phyloP scores from a whole-genome alignment of 1,284 basidiomycete species.

The Rhodofomes roseus region DNA sequence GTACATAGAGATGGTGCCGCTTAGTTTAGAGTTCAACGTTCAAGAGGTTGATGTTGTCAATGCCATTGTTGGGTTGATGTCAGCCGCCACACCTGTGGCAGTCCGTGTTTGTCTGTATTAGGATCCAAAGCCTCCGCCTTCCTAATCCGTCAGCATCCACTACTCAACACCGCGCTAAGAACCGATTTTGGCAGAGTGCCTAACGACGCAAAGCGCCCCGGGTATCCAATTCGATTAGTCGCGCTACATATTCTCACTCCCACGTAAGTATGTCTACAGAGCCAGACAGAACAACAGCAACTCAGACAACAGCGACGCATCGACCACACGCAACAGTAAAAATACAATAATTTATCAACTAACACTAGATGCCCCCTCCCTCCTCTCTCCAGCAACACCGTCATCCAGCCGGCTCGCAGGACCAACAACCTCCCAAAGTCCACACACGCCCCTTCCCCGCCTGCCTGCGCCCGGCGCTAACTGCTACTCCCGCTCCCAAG shows the following conservation, averaged over 20 bases:
- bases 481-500: conserved; percentile 19
- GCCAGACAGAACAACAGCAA: not conserved
- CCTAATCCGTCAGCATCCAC: not conserved
- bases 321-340: not conserved
- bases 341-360: not conserved
- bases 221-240: not conserved
- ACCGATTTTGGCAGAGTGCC: no score
- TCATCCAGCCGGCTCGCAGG: not conserved
- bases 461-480: not conserved
- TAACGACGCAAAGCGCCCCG: no score
- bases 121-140: not conserved
- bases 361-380: no score
- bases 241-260: not conserved
- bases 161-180: not conserved
- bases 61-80: no score
- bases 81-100: not conserved
- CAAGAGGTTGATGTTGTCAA: no score
- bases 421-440: not conserved
- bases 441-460: not conserved
- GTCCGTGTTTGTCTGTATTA: not conserved
- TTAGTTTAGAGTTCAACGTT: no score
- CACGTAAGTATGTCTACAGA: not conserved
- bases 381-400: no score
- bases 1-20: no score
- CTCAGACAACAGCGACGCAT: not conserved